Evolutionary conservation across 2,329 filamentous ascomycete species (phyloP), one percentile per base, ranked within the genome.

Genomic region (Tolypocladium tundrense): DNA sequence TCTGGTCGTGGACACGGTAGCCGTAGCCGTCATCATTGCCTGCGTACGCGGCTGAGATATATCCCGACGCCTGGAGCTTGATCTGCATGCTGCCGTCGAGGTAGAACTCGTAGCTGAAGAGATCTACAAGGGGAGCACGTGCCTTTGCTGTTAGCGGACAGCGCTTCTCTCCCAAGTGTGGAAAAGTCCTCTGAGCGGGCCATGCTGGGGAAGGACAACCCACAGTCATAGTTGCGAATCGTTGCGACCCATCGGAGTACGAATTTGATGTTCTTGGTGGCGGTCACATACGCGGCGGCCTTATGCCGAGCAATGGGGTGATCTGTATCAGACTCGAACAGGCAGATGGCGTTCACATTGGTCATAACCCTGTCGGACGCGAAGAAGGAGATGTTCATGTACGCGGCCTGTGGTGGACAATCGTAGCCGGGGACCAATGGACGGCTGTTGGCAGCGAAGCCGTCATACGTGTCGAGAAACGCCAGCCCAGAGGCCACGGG

Each of bases 201-300:
- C 31, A 31, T 31, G 31, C 31, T 31, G 31, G 31, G 31, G 31
- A 31, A 31, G 31, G 31, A 33, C 31, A 33, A 33, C 31, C 31
- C 31, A 33, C 31, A 75, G 60, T 83, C 80, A 64, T 83, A 82
- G 66, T 83, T 83, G 1, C 78, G 79, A 3, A 83, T 75, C 0
- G 79, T 81, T 1, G 74, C 72, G 3, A 82, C 73, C 1, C 70
- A 73, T 0, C 79, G 71, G 3, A 83, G 67, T 0, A 72, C 70
- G 45, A 83, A 75, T 37, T 74, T 72, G 1, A 72, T 73, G 59
- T 78, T 81, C 64, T 79, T 79, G 16, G 76, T 77, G 1, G 73
- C 73, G 2, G 72, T 70, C 1, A 77, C 73, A 59, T 77, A 74
- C 6, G 67, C 67, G 19, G 60, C 59, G 0, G 74, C 72, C 19